These are phyloP conservation scores for Tricholoma saponaceum DNA, from an alignment of 768 basidiomycete species.

Conservation along the genomic window DNA sequence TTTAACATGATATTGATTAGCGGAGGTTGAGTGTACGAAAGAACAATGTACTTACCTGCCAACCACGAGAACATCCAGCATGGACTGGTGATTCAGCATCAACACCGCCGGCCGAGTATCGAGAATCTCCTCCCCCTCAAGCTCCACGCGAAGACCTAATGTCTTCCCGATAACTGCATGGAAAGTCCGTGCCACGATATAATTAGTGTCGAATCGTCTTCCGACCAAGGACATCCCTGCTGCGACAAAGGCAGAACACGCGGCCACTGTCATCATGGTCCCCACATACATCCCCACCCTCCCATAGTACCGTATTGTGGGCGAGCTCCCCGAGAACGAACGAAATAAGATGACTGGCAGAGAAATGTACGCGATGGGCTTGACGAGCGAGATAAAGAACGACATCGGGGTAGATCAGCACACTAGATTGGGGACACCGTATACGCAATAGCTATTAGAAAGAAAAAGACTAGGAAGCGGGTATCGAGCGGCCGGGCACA, in stretches of 20 bases:
- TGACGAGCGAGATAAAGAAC: conserved; percentile 54
- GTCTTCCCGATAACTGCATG: conserved; percentile 61
- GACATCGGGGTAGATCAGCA: conserved; percentile 44
- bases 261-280: conserved; percentile 64
- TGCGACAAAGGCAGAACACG: conserved; percentile 67
- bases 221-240: conserved; percentile 65
- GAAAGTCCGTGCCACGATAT: conserved; percentile 79
- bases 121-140: conserved; percentile 87
- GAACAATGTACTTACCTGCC: conserved; percentile 54
- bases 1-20: conserved; percentile 2
- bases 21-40: conserved; percentile 9
- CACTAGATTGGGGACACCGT: conserved; percentile 10
- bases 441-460: neutral
- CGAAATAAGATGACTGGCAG: conserved; percentile 66
- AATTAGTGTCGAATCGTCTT: conserved; percentile 75
- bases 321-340: conserved; percentile 51
- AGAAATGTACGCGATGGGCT: conserved; percentile 73
- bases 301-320: conserved; percentile 66
- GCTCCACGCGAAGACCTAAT: conserved; percentile 63
- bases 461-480: neutral
- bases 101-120: conserved; percentile 67
- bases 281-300: conserved; percentile 70
- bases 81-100: conserved; percentile 90
- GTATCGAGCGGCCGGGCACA: conserved; percentile 9
- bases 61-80: conserved; percentile 81